Base-by-base conservation (phyloP, 192 early-diverging fungal genomes). In the Rhizophlyctis rosea region DNA sequence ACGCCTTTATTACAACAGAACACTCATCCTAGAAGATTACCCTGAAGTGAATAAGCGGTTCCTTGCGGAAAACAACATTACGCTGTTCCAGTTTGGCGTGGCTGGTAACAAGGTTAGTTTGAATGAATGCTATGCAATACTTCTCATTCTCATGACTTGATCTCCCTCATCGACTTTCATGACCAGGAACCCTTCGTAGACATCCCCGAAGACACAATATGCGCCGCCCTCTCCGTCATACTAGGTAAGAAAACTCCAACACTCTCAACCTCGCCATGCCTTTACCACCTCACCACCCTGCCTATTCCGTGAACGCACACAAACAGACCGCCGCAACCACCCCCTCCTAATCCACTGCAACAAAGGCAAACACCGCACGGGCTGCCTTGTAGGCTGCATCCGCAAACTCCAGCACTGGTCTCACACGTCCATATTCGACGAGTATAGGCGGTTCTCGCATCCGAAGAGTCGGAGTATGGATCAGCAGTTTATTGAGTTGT, bases 361-460 rank as follows among this genome's bases (percentile, higher is more conserved):
- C 71, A 99, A 99, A 75, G 96, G 96, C 52, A 98, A 98, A 64
- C 96, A 98, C 67, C 87, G 96, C 7, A 98, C 96, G 5, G 96
- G 96, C 0, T 98, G 96, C 64, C 73, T 98, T 18, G 88, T 98
- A n/a, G 96, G 94, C 25, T 97, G 95, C 54, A 76, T 96, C 54
- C 84, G 96, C 47, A 96, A 95, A 59, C 67, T 97, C 18, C 94
- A 94, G 62, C 87, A 94, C 57, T 98, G 96, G 96, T 86, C 87
- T 0, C 88, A 88, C 62, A 96, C 93, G 0, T 92, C 92, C 27
- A 96, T 97, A 28, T 98, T 98, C 83, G 93, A 96, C 66, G 96
- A 99, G 71, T 99, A 99, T 74, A 83, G 96, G 34, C 77, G 90
- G 16, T 82, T 92, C 68, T 91, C 91, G 18, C 71, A 79, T 55